phyloP scores from a whole-genome alignment of 305 asterid species.

The Andrographis paniculata region DNA sequence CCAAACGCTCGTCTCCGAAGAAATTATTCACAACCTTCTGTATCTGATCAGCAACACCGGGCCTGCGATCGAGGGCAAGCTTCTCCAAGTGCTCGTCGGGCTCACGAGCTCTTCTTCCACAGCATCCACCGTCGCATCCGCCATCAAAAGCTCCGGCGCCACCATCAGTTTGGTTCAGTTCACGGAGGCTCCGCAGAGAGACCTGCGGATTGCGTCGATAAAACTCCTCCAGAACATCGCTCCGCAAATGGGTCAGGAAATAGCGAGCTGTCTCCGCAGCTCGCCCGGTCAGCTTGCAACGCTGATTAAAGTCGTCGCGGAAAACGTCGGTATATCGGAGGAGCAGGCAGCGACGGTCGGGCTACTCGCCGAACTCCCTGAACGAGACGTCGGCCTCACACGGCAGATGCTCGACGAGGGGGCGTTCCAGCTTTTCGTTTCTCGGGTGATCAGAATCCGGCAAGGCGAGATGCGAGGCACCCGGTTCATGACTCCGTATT shows the following conservation, averaged over 20 bases:
- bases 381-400: slow-evolving; percentile 66
- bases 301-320: slow-evolving; percentile 54
- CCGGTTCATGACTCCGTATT: slow-evolving; percentile 83
- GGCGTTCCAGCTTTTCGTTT: slow-evolving; percentile 50
- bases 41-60: slow-evolving; percentile 91
- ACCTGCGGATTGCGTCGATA: slow-evolving; percentile 69
- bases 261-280: slow-evolving; percentile 64
- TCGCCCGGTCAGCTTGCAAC: slow-evolving; percentile 74
- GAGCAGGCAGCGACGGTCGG: slow-evolving; percentile 92
- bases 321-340: slow-evolving; percentile 59
- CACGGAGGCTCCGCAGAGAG: slow-evolving; percentile 81
- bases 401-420: slow-evolving; percentile 71
- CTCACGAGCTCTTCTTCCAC: slow-evolving; percentile 58
- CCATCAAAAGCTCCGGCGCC: slow-evolving; percentile 88
- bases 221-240: slow-evolving; percentile 79
- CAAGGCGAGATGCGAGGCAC: slow-evolving; percentile 70
- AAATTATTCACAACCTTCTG: slow-evolving; percentile 65
- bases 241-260: slow-evolving; percentile 78
- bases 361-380: slow-evolving; percentile 82
- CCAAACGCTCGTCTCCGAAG: slow-evolving; percentile 83
- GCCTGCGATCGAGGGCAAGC: slow-evolving; percentile 87
- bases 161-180: slow-evolving; percentile 84
- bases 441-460: slow-evolving; percentile 48
- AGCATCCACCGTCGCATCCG: slow-evolving; percentile 56
- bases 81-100: slow-evolving; percentile 87